Base-by-base conservation (phyloP, 1,139 yeast genomes). In the Blastobotrys apis region DNA sequence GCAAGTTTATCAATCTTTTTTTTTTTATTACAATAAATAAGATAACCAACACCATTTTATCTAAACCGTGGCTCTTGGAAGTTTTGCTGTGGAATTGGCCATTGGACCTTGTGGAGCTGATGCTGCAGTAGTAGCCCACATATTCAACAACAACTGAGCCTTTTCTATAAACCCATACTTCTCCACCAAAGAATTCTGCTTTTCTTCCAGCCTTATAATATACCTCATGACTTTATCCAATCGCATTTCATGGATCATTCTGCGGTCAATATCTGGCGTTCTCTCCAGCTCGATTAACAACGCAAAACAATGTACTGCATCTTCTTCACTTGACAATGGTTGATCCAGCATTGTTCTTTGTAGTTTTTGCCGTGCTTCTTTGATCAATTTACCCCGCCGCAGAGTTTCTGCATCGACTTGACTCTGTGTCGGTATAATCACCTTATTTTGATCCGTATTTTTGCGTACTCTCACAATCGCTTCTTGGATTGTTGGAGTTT, bases 61-160 rank as follows among this genome's bases (percentile, higher is more conserved):
- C n/a, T n/a, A n/a, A n/a, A n/a, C n/a, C n/a, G n/a, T n/a, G n/a
- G n/a, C n/a, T n/a, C n/a, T n/a, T n/a, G n/a, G n/a, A n/a, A n/a
- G n/a, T n/a, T n/a, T n/a, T n/a, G n/a, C n/a, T n/a, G n/a, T n/a
- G n/a, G n/a, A n/a, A n/a, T n/a, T n/a, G n/a, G n/a, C n/a, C n/a
- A n/a, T n/a, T n/a, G n/a, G n/a, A n/a, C n/a, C n/a, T n/a, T n/a
- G n/a, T n/a, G n/a, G n/a, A n/a, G n/a, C n/a, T n/a, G n/a, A n/a
- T n/a, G n/a, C n/a, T n/a, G n/a, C n/a, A n/a, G n/a, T n/a, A 23
- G 26, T 25, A 23, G 16, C 20, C 39, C 39, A 36, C 23, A 36
- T 5, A n/a, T 23, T 13, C 4, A 36, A n/a, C 31, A 36, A 9
- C n/a, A 15, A 5, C 20, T 27, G 15, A 13, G 39, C 30, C 30